A percentile compares a stretch with the other conserved stretches of the same genome.
phyloP scores from a whole-genome alignment of 371 early-diverging fungal genomes.

The Haplosporangium sp. region DNA sequence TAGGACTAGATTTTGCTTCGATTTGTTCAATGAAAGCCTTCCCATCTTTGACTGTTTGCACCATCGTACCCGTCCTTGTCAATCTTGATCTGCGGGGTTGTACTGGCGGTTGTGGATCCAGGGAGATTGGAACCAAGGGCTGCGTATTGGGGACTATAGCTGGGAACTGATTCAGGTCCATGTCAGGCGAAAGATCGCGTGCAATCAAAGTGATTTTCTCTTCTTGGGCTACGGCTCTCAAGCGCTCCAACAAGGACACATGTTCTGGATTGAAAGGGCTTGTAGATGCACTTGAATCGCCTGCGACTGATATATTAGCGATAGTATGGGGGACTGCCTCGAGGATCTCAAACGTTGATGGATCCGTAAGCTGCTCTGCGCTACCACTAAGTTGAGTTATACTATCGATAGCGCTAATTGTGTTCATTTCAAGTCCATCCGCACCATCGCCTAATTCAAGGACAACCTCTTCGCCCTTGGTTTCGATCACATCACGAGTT shows the following conservation, averaged over 20 bases:
- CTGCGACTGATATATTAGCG: neutral
- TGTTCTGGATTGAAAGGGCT: neutral
- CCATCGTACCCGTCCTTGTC: conserved; percentile 29
- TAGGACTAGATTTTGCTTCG: conserved; percentile 8
- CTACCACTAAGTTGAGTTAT: no score
- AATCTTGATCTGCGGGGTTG: conserved; percentile 28
- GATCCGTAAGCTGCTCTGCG: no score
- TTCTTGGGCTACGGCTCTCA: conserved; percentile 26
- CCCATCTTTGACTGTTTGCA: conserved; percentile 36
- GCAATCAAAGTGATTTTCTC: conserved; percentile 1
- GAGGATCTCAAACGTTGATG: neutral
- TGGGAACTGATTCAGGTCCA: neutral
- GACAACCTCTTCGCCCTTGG: neutral
- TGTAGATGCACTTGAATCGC: neutral
- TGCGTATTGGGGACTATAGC: neutral
- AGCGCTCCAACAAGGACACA: conserved; percentile 21
- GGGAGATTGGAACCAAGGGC: no score
- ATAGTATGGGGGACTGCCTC: neutral
- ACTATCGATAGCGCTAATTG: no score
- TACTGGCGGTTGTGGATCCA: no score
- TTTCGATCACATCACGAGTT: neutral
- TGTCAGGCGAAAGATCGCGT: neutral
- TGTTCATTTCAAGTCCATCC: neutral
- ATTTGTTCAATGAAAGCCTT: conserved; percentile 26
- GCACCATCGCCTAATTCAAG: neutral